Percentiles rank a stretch among this genome's conserved stretches.
Conservation (phyloP, 2,329 filamentous ascomycete species). For the Teratosphaeria gauchensis region DNA sequence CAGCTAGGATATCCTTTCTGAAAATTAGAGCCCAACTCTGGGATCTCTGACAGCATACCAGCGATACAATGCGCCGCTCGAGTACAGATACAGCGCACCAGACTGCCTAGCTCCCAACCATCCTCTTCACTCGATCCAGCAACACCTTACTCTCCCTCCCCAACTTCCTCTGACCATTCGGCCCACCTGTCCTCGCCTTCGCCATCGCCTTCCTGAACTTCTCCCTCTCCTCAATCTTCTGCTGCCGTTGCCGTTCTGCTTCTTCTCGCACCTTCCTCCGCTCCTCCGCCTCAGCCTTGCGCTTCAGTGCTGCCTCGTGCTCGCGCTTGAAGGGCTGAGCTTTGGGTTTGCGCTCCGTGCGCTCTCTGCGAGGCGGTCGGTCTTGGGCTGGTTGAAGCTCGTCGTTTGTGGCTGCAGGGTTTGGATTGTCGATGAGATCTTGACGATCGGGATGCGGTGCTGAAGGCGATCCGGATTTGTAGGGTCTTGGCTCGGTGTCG, state of each 20-base stretch:
- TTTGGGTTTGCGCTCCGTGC: constrained; percentile 32
- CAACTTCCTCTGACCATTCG: constrained; percentile 66
- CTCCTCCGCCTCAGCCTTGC: constrained; percentile 55
- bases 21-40: too few relatives aligned
- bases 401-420: not conserved
- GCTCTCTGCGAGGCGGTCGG: constrained; percentile 15
- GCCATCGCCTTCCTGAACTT: constrained; percentile 60
- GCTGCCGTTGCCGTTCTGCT: constrained; percentile 49
- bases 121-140: constrained; percentile 65
- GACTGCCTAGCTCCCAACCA: constrained; percentile 42
- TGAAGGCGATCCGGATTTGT: constrained; percentile 27
- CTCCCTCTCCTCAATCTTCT: constrained; percentile 52
- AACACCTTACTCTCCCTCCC: constrained; percentile 71
- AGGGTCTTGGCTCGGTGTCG: not conserved
- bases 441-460: constrained; percentile 38
- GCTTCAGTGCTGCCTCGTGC: constrained; percentile 38
- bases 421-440: constrained; percentile 13
- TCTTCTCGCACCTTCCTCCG: constrained; percentile 51
- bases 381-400: not conserved
- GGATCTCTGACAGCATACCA: too few relatives aligned
- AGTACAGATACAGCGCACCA: not conserved
- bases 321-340: constrained; percentile 35
- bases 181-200: constrained; percentile 50
- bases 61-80: too few relatives aligned
- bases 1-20: too few relatives aligned